Evolutionary conservation across 139 green algal genomes (phyloP), one percentile per base, ranked within the genome.

Genomic region (Prasinococcaceae sp.): DNA sequence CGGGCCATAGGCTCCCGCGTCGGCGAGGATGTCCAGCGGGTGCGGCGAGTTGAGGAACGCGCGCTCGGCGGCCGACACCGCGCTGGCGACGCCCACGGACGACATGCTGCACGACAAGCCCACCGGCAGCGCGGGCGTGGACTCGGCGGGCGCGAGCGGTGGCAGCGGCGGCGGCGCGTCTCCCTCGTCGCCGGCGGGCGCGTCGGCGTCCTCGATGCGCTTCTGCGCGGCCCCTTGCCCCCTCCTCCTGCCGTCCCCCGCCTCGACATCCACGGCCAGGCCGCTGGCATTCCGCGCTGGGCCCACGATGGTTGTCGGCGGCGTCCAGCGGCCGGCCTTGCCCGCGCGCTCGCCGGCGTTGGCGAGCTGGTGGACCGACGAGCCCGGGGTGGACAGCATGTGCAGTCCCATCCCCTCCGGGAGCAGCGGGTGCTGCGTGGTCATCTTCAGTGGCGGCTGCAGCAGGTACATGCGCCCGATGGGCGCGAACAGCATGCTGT

Each of bases 21-120:
- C 83, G 0, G 69, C 64, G 22, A 99, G 77, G 4, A 80, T 93
- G 39, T 93, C 81, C 30, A 98, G 70, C 9, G 90, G 90, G 62
- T 98, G 90, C 0, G 90, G 90, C 6, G 40, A 73, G 70, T 98
- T 90, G 68, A 96, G 82, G 36, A 74, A 49, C 23, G 61, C 60
- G 6, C 42, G 37, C 38, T 65, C 54, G 38, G 60, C 69, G 28
- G 37, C 42, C 19, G 66, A 28, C 27, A 64, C 24, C 33, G 70
- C 48, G n/a, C 17, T 47, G 9, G 6, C 52, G 9, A n/a, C 5
- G 38, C 9, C 6, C 8, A 4, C 20, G 20, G 20, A n/a, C 20
- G 42, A 6, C 42, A 24, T 26, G 12, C 50, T 41, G 48, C 20
- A 22, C 20, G 25, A 35, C 43, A 39, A 44, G 23, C 10, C 6